Percentiles rank a stretch among this genome's conserved stretches.
Conservation (phyloP, 208 protist genomes). For the Balamuthia mandrillaris region DNA sequence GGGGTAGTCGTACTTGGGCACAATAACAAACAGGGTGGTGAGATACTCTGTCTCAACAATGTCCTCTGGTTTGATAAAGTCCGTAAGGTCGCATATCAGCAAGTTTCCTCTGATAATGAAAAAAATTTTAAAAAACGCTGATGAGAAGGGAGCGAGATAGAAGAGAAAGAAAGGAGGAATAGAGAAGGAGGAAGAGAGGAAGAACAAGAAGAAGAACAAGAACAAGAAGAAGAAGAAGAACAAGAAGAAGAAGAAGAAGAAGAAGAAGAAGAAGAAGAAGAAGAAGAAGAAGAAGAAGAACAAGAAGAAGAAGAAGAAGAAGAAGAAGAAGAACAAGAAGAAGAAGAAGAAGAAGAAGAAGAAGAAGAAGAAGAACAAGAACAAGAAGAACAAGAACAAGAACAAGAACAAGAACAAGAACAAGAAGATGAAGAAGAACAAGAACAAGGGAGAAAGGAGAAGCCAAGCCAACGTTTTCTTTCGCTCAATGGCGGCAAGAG, state of each 20-base stretch:
- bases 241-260: neutral
- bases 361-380: neutral
- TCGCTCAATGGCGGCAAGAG: slow-evolving; percentile 52
- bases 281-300: no score
- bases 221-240: neutral
- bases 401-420: neutral
- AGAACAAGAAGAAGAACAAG: neutral
- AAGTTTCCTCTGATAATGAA: slow-evolving; percentile 64
- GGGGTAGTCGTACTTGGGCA: slow-evolving; percentile 44
- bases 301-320: no score
- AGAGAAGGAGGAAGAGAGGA: neutral
- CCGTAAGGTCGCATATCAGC: slow-evolving; percentile 42
- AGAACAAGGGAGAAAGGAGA: neutral
- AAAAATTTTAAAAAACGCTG: no score
- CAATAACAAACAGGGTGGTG: slow-evolving; percentile 64
- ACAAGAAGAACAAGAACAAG: neutral
- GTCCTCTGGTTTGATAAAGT: slow-evolving; percentile 49
- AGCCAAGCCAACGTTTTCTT: slow-evolving; percentile 43
- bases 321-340: no score
- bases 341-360: no score
- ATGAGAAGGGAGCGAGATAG: no score
- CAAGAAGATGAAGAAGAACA: neutral
- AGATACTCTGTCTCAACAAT: slow-evolving; percentile 63
- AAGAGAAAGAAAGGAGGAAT: no score
- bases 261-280: no score